Evolutionary conservation across 73 alveolate genomes (phyloP), one percentile per base, ranked within the genome.

Genomic region (Paramecium octaurelia): DNA sequence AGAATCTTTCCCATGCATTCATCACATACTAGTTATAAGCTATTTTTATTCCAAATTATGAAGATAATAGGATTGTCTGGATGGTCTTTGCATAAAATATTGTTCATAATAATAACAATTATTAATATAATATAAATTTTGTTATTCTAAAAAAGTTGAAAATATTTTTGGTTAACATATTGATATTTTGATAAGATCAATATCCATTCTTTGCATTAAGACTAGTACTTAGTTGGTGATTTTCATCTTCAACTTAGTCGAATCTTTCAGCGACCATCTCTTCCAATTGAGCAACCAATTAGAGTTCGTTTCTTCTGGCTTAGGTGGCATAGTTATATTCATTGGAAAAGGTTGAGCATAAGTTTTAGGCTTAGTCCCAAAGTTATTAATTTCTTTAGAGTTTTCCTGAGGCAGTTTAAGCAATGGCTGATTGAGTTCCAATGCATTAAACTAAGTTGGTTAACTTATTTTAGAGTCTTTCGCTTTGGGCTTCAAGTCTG

Each of bases 361-460:
- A 42, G 3, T 76, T 36, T 43, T 80, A 31, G 14, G 91, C 91
- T 80, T 80, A 80, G 24, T 80, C 91, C 91, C 91, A 80, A 27
- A 80, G 73, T 80, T 80, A 80, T 40, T 34, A 20, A 50, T 80
- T 80, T 80, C 91, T 80, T 80, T 80, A 35, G 91, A 80, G 91
- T 80, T 80, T 80, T 43, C 75, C 70, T 80, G 91, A 80, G 35
- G 91, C 91, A 2, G 91, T 80, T 80, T 80, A 80, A 35, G 91
- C 91, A 48, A 80, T 80, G 76, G 91, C 91, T 10, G 91, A 80
- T 80, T 80, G 48, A 64, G 91, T 80, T 80, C 91, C 91, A 42
- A 80, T 80, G 76, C 91, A 80, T 80, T 80, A 80, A 36, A 31
- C 57, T 42, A 80, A 48, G 91, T 42, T 48, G 75, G 46, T 43